Evolutionary conservation across 2,329 filamentous ascomycete species (phyloP), one percentile per base, ranked within the genome.

Genomic region (Colletotrichum eleusines): DNA sequence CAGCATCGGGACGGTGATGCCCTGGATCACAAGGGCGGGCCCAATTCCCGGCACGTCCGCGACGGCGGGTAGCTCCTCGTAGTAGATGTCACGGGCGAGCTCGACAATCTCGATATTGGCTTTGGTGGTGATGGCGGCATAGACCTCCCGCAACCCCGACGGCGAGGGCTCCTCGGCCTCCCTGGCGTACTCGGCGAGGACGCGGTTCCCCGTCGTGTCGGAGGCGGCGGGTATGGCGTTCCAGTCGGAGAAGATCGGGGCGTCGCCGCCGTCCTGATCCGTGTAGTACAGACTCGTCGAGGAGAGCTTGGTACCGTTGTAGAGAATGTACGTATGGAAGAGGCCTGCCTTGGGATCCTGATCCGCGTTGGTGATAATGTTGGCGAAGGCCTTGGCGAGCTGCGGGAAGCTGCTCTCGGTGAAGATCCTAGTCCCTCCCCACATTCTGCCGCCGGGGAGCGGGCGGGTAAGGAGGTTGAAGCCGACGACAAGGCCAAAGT

Each of bases 401-500:
- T 73, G 66, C 4, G 76, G 68, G 33, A 80, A 78, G 2, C 77
- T 69, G 23, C 77, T 76, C 68, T 77, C 77, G 23, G 67, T 72
- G 72, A 79, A 83, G 16, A 75, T 71, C 23, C 76, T 76, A 5
- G 76, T 64, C 9, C 81, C 81, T 42, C 81, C 82, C 79, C 81
- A 83, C 61, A 85, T 76, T 2, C 77, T 40, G 16, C 78, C 80
- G 9, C 76, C 66, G 1, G 71, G 72, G 18, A 78, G 79, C 1
- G 78, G 76, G 55, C 81, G 79, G 0, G 82, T 81, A 16, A 76
- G 76, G 18, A 86, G 75, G 28, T 83, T 80, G 76, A 89, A 82
- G 12, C 84, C 84, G 12, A 83, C 80, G 5, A 90, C 85, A 5
- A 90, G 80, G n/a, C 84, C 88, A 72, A 87, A 90, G 57, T 84